Evolutionary conservation across 2,329 filamentous ascomycete genomes (phyloP).

Genomic region (Fusarium penzigii): DNA sequence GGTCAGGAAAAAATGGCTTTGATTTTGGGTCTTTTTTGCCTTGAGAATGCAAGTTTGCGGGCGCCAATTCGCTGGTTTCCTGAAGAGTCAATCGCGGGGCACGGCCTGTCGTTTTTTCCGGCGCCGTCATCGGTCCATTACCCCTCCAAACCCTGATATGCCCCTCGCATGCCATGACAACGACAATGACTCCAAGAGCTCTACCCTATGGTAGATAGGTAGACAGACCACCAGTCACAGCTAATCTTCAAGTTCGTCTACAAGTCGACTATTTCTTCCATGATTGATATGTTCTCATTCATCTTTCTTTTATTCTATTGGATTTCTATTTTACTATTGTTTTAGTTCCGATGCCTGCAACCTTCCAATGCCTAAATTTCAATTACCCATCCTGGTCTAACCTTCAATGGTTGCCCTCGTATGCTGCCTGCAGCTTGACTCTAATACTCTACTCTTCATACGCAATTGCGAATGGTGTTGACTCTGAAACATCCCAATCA

Average conservation of each 20-base stretch:
- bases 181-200: background rate
- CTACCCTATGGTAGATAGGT: background rate
- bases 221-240: no score
- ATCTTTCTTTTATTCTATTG: no score
- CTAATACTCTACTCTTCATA: slow-evolving; percentile 33
- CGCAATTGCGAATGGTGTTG: slow-evolving; percentile 45
- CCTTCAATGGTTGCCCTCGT: no score
- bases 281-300: no score
- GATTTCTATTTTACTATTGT: no score
- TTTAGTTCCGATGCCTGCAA: no score
- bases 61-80: slow-evolving; percentile 20
- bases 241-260: no score
- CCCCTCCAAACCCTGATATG: no score
- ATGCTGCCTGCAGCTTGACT: no score
- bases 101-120: slow-evolving; percentile 19
- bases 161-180: background rate
- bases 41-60: slow-evolving; percentile 10
- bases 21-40: slow-evolving; percentile 5
- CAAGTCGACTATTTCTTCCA: no score
- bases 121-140: slow-evolving; percentile 5
- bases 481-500: slow-evolving; percentile 50
- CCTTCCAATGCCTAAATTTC: no score
- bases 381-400: no score
- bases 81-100: slow-evolving; percentile 18
- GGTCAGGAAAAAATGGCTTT: slow-evolving; percentile 24